phyloP scores from a whole-genome alignment of 1,284 basidiomycete species.

The Caloboletus firmus region DNA sequence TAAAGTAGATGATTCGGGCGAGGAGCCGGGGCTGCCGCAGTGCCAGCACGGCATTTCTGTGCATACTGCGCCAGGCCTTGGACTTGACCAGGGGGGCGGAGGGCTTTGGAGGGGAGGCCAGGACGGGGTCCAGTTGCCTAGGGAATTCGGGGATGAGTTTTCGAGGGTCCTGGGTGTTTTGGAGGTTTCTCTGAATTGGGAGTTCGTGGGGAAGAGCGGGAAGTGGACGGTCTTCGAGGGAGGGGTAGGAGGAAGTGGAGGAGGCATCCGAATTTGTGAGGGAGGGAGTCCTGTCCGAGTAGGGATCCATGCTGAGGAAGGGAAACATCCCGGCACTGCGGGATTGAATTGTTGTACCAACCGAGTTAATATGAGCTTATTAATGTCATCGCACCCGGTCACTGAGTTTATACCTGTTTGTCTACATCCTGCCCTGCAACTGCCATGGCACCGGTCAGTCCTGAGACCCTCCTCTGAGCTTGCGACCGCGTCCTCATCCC shows the following conservation, averaged over 20 bases:
- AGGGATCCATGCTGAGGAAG: conserved; percentile 29
- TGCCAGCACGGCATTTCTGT: conserved; percentile 25
- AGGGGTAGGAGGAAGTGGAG: conserved; percentile 12
- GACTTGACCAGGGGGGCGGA: conserved; percentile 15
- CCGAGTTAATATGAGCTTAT: too few relatives aligned
- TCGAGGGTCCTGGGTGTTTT: not conserved
- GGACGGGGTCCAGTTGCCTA: not conserved
- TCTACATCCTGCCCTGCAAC: not conserved
- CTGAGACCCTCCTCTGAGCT: accelerated
- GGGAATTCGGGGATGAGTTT: not conserved
- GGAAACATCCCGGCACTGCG: conserved; percentile 1
- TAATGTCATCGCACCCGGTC: too few relatives aligned
- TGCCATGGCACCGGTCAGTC: conserved; percentile 16
- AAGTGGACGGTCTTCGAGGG: conserved; percentile 22
- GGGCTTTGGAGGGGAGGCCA: conserved; percentile 7
- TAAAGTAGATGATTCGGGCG: conserved; percentile 40
- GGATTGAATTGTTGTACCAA: too few relatives aligned
- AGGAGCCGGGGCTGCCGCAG: conserved; percentile 47
- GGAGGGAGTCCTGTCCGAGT: conserved; percentile 30
- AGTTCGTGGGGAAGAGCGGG: conserved; percentile 20
- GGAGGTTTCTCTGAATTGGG: not conserved
- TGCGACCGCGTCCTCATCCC: not conserved
- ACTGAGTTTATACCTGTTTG: conserved; percentile 24
- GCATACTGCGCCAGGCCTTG: conserved; percentile 32
- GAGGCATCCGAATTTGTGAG: conserved; percentile 35